Evolutionary conservation across 2,329 filamentous ascomycete species (phyloP).

Genomic region (Pseudocercospora cruenta): DNA sequence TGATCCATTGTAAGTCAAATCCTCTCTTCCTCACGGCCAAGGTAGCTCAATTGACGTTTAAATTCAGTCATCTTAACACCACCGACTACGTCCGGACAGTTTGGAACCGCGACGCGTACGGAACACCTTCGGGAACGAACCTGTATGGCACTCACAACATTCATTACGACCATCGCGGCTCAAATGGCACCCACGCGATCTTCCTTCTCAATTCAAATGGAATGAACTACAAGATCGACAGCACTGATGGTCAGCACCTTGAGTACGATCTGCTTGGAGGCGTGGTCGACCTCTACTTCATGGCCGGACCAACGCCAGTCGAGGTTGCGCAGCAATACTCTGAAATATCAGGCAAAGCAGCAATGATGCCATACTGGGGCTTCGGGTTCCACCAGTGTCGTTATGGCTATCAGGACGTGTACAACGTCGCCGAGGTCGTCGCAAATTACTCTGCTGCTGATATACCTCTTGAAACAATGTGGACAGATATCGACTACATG

Average conservation of each 20-base stretch:
- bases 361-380: conserved; percentile 58
- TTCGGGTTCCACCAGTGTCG: conserved; percentile 59
- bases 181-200: conserved; percentile 62
- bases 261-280: conserved; percentile 81
- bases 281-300: conserved; percentile 67
- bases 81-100: conserved; percentile 71
- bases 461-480: conserved; percentile 64
- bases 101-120: conserved; percentile 70
- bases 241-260: conserved; percentile 67
- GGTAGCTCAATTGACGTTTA: neutral
- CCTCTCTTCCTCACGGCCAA: neutral
- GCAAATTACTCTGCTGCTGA: conserved; percentile 65
- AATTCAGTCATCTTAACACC: conserved; percentile 57
- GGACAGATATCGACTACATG: conserved; percentile 43
- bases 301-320: conserved; percentile 52
- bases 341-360: conserved; percentile 53
- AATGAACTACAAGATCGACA: conserved; percentile 77
- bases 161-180: conserved; percentile 72
- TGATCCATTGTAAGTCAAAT: conserved; percentile 54
- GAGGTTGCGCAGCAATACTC: conserved; percentile 56
- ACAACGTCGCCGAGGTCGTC: conserved; percentile 67
- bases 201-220: conserved; percentile 72
- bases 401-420: conserved; percentile 59
- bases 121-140: conserved; percentile 63
- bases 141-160: conserved; percentile 74